A percentile compares a stretch with the other conserved stretches of the same genome.
Conservation (phyloP, 2,329 filamentous ascomycete species). For the Fusarium goolgardi region DNA sequence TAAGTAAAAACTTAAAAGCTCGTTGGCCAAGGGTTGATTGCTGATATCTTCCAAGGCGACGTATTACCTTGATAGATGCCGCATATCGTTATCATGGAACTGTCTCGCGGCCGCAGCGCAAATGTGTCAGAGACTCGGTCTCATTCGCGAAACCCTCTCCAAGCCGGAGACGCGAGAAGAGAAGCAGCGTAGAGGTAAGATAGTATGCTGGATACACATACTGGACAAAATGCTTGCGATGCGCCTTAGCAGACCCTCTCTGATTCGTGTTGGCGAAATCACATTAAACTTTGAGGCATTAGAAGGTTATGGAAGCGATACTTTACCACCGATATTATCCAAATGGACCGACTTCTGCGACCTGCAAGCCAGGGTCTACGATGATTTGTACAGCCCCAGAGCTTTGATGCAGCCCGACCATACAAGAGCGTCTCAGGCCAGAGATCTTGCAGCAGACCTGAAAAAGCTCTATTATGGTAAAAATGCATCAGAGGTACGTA, state of each 20-base stretch:
- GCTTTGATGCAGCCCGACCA: neutral
- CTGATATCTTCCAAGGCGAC: neutral
- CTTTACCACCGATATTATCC: neutral
- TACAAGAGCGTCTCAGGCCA: neutral
- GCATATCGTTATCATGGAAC: constrained; percentile 14
- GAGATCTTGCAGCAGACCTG: neutral
- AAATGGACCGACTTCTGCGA: constrained; percentile 1
- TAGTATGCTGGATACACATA: constrained; percentile 5
- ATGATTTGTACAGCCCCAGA: constrained; percentile 1
- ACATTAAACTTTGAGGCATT: constrained; percentile 1
- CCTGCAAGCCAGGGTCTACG: constrained; percentile 1
- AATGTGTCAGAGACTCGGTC: constrained; percentile 11
- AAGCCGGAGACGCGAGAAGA: constrained; percentile 4
- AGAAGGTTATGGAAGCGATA: neutral
- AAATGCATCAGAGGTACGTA: neutral
- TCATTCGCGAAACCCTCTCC: neutral
- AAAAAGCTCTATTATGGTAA: neutral
- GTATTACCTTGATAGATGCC: neutral
- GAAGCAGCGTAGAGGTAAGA: neutral
- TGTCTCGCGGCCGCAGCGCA: neutral
- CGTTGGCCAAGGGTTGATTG: accelerated
- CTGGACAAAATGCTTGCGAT: constrained; percentile 18
- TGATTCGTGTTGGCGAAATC: constrained; percentile 9
- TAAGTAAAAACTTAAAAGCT: neutral
- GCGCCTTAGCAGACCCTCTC: neutral